Percentiles rank a stretch among this genome's conserved stretches.
Evolutionary conservation across 352 stramenopile genomes (phyloP).

Genomic region (Phytophthora tubulina): DNA sequence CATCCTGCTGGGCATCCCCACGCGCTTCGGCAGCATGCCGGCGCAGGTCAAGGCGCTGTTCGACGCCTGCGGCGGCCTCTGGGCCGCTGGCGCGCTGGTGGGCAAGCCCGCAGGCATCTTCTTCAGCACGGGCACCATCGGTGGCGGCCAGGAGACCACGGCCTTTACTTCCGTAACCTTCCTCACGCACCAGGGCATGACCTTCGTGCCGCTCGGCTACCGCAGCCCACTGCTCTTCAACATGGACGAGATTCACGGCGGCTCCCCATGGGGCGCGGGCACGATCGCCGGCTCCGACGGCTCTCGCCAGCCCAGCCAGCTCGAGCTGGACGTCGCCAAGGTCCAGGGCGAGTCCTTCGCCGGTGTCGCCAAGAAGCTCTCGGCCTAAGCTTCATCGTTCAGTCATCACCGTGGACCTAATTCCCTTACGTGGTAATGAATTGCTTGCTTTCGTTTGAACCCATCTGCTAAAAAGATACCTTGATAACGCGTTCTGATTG

Average conservation of each 20-base stretch:
- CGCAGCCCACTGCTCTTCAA: slow-evolving; percentile 71
- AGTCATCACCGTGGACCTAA: neutral
- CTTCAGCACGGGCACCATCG: slow-evolving; percentile 81
- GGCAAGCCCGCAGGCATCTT: slow-evolving; percentile 92
- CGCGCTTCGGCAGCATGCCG: slow-evolving; percentile 79
- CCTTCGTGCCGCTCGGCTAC: slow-evolving; percentile 92
- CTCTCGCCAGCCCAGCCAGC: slow-evolving; percentile 76
- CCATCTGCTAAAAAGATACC: slow-evolving; percentile 27
- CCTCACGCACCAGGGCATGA: slow-evolving; percentile 91
- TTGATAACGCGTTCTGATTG: slow-evolving; percentile 10
- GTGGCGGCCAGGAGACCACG: slow-evolving; percentile 92
- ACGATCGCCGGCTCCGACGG: slow-evolving; percentile 86
- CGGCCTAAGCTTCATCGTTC: slow-evolving; percentile 26
- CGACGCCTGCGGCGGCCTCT: slow-evolving; percentile 88
- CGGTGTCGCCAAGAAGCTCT: slow-evolving; percentile 83
- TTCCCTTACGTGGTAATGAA: slow-evolving; percentile 3
- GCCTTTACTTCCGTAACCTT: slow-evolving; percentile 87
- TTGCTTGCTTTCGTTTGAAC: neutral
- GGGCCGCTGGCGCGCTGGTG: slow-evolving; percentile 80
- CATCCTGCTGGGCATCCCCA: slow-evolving; percentile 89
- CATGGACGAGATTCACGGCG: slow-evolving; percentile 84
- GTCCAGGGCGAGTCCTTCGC: slow-evolving; percentile 90
- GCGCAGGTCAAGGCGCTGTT: slow-evolving; percentile 94
- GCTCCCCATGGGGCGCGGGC: slow-evolving; percentile 84
- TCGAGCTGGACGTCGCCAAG: slow-evolving; percentile 84